Evolutionary conservation across 108 stramenopile species (phyloP).

Genomic region (Aurantiochytrium sp.): DNA sequence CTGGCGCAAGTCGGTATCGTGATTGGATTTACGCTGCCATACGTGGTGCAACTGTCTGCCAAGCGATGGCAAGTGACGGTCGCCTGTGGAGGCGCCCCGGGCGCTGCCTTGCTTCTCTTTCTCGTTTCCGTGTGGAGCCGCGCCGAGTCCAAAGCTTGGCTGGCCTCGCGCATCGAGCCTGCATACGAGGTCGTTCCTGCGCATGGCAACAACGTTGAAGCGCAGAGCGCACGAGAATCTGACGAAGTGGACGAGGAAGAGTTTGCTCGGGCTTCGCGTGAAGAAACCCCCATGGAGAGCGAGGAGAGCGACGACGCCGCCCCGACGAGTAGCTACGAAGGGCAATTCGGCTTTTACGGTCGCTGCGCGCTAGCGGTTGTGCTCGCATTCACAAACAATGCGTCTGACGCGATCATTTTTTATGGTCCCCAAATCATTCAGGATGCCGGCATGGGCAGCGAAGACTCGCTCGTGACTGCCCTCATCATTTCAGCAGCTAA

Average conservation of each 20-base stretch:
- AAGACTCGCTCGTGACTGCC: background rate
- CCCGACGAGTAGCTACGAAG: background rate
- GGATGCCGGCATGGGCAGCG: background rate
- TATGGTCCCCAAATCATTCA: background rate
- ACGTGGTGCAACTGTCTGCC: background rate
- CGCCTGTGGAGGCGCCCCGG: background rate
- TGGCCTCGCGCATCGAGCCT: background rate
- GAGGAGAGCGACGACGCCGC: background rate
- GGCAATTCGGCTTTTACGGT: background rate
- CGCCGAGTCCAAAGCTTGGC: constrained; percentile 1
- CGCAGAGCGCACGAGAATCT: background rate
- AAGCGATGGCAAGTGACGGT: background rate
- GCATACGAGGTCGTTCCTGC: background rate
- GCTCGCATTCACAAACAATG: background rate
- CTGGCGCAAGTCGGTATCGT: background rate
- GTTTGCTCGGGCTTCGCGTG: background rate
- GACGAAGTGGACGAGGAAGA: background rate
- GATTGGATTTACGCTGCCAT: background rate
- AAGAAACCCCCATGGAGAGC: background rate
- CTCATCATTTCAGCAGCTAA: background rate
- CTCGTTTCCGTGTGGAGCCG: background rate
- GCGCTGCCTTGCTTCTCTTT: background rate
- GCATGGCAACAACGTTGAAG: background rate
- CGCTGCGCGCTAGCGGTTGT: background rate
- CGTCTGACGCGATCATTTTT: constrained; percentile 9